These are phyloP conservation scores for Allium cepa DNA, from an alignment of 106 monocot genomes.

Conservation along the genomic window DNA sequence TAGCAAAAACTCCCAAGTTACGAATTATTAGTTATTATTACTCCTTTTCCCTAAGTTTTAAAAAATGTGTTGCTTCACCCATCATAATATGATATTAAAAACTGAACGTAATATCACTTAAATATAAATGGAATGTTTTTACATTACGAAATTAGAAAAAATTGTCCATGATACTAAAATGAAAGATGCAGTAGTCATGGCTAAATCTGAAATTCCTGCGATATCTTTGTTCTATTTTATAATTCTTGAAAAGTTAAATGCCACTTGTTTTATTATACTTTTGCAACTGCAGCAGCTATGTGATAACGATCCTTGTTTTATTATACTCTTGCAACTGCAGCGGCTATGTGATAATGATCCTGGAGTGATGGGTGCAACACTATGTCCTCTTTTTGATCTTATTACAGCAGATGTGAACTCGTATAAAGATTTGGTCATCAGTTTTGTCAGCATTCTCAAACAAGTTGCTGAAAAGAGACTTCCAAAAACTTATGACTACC, in stretches of 20 bases:
- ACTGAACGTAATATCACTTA: no score
- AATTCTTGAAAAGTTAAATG: background rate
- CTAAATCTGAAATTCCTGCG: background rate
- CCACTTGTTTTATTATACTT: background rate
- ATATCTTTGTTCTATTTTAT: background rate
- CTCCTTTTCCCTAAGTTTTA: no score
- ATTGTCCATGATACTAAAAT: no score
- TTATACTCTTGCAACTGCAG: conserved; percentile 26
- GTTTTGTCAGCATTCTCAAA: conserved; percentile 95
- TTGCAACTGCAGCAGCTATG: conserved; percentile 60
- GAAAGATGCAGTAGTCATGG: background rate
- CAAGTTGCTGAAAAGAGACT: conserved; percentile 92
- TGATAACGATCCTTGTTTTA: conserved; percentile 64
- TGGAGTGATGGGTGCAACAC: conserved; percentile 97
- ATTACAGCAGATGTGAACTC: conserved; percentile 71
- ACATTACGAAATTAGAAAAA: no score
- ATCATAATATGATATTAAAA: no score
- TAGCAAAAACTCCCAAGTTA: no score
- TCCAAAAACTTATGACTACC: conserved; percentile 93
- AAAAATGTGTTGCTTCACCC: no score
- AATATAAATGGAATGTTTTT: no score
- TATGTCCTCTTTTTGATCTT: conserved; percentile 95
- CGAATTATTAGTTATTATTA: no score
- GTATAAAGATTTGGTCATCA: conserved; percentile 88
- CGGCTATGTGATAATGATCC: conserved; percentile 93